These are phyloP conservation scores for Panicum hallii DNA, from an alignment of 202 grass and related monocot species.

Conservation along the genomic window DNA sequence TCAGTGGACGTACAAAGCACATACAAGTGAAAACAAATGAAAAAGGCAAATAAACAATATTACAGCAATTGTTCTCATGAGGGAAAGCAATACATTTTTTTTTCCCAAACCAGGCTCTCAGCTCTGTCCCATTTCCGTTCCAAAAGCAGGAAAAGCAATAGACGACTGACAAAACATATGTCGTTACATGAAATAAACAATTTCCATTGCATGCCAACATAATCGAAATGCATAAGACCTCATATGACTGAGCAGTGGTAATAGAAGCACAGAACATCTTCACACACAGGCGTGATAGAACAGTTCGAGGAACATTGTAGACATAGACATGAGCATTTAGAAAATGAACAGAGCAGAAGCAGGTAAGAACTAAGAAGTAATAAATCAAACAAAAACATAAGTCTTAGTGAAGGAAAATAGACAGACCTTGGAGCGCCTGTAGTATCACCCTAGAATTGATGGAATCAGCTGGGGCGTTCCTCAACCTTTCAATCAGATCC, in stretches of 20 bases:
- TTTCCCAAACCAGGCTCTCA: not conserved
- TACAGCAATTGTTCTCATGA: not conserved
- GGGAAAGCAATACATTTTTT: not conserved
- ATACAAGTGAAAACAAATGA: constrained; percentile 1
- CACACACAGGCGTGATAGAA: not conserved
- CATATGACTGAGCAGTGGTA: not conserved
- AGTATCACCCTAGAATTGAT: constrained; percentile 77
- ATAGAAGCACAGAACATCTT: not conserved
- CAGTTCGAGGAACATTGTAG: not conserved
- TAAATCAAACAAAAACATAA: not conserved
- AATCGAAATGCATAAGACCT: not conserved
- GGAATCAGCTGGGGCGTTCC: constrained; percentile 59
- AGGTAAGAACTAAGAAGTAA: not conserved
- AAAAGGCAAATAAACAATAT: not conserved
- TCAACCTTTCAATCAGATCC: constrained; percentile 83
- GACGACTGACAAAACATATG: not conserved
- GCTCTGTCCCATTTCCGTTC: not conserved
- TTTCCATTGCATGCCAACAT: not conserved
- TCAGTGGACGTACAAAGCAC: constrained; percentile 5
- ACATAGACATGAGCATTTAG: not conserved
- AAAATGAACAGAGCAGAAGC: constrained; percentile 8
- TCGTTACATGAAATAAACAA: not conserved
- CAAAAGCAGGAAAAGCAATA: not conserved
- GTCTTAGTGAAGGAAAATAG: constrained; percentile 3
- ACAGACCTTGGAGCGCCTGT: constrained; percentile 82